phyloP scores from a whole-genome alignment of 2,329 filamentous ascomycete genomes.

The Talaromyces sp. region DNA sequence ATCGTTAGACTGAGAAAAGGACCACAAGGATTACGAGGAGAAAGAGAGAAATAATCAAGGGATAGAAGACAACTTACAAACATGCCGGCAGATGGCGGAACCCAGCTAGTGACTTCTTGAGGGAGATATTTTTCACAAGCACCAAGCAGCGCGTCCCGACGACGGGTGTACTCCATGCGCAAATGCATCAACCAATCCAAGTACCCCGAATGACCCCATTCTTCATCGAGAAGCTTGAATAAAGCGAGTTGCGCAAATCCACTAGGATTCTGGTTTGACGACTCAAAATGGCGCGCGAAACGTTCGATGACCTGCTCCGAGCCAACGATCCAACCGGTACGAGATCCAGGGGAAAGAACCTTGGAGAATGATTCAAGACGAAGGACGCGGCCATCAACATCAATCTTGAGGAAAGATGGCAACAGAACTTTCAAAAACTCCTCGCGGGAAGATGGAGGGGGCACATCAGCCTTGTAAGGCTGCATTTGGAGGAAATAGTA shows the following conservation, averaged over 20 bases:
- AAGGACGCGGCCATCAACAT: conserved; percentile 82
- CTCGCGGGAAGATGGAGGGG: conserved; percentile 60
- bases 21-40: not conserved
- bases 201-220: conserved; percentile 90
- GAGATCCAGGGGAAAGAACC: conserved; percentile 76
- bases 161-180: conserved; percentile 73
- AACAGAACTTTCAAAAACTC: conserved; percentile 72
- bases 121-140: conserved; percentile 78
- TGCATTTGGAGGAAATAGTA: conserved; percentile 91
- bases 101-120: conserved; percentile 70
- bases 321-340: conserved; percentile 85
- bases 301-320: conserved; percentile 80
- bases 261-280: conserved; percentile 77
- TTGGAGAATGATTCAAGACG: conserved; percentile 93
- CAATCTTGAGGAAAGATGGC: conserved; percentile 74
- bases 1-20: conserved; percentile 8
- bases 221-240: conserved; percentile 86
- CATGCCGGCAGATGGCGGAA: conserved; percentile 80
- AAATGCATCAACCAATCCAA: conserved; percentile 84
- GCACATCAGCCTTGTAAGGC: conserved; percentile 61
- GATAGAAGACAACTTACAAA: conserved; percentile 62
- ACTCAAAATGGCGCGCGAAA: conserved; percentile 78
- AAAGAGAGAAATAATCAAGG: too few relatives aligned
- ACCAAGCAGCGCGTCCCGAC: conserved; percentile 70
- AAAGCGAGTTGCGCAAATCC: conserved; percentile 81